Base-by-base conservation (phyloP, 495 filamentous ascomycete species). In the Ramalina peruviana region DNA sequence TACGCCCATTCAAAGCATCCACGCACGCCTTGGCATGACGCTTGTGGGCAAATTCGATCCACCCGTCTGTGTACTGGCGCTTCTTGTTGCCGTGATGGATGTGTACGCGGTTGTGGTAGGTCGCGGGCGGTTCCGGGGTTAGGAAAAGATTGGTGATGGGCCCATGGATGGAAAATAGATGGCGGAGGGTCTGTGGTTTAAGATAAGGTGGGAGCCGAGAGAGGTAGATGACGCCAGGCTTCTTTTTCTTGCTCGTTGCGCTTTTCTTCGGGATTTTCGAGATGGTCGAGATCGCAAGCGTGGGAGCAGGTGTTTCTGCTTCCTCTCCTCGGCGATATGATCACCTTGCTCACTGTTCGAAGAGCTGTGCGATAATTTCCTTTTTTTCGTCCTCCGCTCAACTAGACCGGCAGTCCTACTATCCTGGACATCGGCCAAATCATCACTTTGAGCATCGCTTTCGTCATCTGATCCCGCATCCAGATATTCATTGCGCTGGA, bases 151-250 rank as follows among this genome's bases (percentile, higher is more conserved):
- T 82, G 50, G 81, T 83, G 54, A 96, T 84, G 17, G 77, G 74
- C 17, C 86, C 86, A 51, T 90, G 83, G 3, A 77, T 75, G 42
- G 85, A 75, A 30, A 98, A 75, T 13, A 94, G 75, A 7, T 77
- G 73, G 44, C 85, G 82, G 17, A 97, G 65, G 40, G 88, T 87
- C 40, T 71, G 69, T 15, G 93, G 93, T 59, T 92, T 94, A 75
- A 98, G 87, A 65, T 94, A 96, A 7, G 92, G 92, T 11, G 93
- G 92, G 20, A 95, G 74, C 40, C 89, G 83, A 3, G 87, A 93
- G 46, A 97, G 70, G 61, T 96, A 97, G 45, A 96, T 68, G 13
- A 60, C 55, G 36, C 89, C 89, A 0, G 83, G 82, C 56, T 70
- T 66, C 37, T 57, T 21, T 39, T 54, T 20, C 51, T 21, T 21